Percentiles rank a stretch among this genome's conserved stretches.
Conservation (phyloP, 768 basidiomycete genomes). For the Psilocybe tampanensis region DNA sequence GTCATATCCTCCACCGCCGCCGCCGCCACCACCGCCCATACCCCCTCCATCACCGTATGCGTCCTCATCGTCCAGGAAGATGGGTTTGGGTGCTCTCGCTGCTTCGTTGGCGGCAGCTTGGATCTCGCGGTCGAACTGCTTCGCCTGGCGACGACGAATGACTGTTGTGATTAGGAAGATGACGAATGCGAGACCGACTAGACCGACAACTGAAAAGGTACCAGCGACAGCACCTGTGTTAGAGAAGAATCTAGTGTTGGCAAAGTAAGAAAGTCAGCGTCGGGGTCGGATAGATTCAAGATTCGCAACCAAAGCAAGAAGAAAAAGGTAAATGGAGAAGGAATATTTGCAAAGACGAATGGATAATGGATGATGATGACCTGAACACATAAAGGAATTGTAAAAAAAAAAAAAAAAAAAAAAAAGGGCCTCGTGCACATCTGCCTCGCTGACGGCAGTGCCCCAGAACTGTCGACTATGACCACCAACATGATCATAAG, state of each 20-base stretch:
- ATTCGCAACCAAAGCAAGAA: neutral
- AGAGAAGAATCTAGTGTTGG: constrained; percentile 56
- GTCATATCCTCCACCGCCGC: constrained; percentile 3
- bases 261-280: neutral
- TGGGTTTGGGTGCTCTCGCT: constrained; percentile 50
- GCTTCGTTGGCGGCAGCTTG: constrained; percentile 72
- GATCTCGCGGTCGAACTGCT: constrained; percentile 72
- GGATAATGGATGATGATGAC: too few relatives aligned
- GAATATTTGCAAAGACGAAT: neutral
- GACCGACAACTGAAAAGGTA: constrained; percentile 71
- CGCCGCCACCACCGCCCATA: constrained; percentile 15
- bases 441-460: too few relatives aligned
- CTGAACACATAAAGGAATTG: too few relatives aligned
- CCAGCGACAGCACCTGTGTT: constrained; percentile 77
- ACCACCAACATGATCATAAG: too few relatives aligned
- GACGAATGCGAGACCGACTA: constrained; percentile 53
- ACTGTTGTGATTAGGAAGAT: constrained; percentile 51
- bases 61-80: constrained; percentile 58
- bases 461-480: too few relatives aligned
- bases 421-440: neutral
- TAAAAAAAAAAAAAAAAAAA: neutral
- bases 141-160: constrained; percentile 64
- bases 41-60: constrained; percentile 31
- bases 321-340: neutral
- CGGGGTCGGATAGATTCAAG: neutral